phyloP scores from a whole-genome alignment of 495 filamentous ascomycete genomes.

The Pseudevernia furfuracea region DNA sequence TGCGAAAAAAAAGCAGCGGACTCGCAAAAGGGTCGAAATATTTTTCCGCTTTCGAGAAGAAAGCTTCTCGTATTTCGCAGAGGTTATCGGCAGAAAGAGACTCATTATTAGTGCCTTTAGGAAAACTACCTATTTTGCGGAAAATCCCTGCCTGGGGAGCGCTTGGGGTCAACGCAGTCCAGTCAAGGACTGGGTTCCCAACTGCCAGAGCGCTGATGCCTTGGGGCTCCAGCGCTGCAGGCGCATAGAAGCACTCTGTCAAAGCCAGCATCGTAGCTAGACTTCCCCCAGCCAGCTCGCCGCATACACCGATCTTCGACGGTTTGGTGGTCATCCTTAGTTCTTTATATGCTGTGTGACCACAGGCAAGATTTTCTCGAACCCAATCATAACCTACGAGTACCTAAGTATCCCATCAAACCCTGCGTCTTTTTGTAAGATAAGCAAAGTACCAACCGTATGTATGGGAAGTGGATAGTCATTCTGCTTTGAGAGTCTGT shows the following conservation, averaged over 20 bases:
- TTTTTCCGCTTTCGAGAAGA: conserved; percentile 42
- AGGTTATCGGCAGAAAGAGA: background rate
- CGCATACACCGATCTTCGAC: conserved; percentile 40
- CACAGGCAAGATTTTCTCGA: conserved; percentile 28
- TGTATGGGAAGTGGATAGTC: conserved; percentile 37
- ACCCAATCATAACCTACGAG: conserved; percentile 40
- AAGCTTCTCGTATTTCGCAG: conserved; percentile 27
- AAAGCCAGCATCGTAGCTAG: conserved; percentile 52
- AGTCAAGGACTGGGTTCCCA: conserved; percentile 37
- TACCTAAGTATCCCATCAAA: conserved; percentile 15
- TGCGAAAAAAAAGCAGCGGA: conserved; percentile 51
- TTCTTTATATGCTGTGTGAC: background rate
- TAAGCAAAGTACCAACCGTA: conserved; percentile 21
- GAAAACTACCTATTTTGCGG: background rate
- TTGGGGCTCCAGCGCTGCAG: conserved; percentile 15
- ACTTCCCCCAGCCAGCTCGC: conserved; percentile 48
- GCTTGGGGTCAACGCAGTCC: conserved; percentile 24
- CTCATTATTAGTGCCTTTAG: background rate
- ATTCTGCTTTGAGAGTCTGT: conserved; percentile 27
- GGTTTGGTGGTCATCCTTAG: conserved; percentile 15
- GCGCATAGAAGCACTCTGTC: conserved; percentile 44
- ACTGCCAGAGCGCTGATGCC: conserved; percentile 35
- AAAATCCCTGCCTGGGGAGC: background rate
- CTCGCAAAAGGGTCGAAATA: conserved; percentile 56
- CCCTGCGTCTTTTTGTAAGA: background rate